Evolutionary conservation across 2,329 filamentous ascomycete genomes (phyloP).

Genomic region (Phaeosphaeria sp.): DNA sequence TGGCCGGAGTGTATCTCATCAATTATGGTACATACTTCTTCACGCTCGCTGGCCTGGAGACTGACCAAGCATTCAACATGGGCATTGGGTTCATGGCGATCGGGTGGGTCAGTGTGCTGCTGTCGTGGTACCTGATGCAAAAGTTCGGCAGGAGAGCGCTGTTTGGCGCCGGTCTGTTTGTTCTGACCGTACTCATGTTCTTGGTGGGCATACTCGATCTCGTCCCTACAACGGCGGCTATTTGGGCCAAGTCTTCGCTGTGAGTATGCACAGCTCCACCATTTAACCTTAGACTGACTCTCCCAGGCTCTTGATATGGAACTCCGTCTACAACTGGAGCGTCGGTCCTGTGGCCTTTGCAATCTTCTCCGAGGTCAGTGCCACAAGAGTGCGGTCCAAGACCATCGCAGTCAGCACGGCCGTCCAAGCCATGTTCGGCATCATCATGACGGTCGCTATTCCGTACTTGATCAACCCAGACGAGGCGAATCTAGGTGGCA

Average conservation of each 20-base stretch:
- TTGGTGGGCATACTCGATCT: background rate
- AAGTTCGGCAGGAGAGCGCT: background rate
- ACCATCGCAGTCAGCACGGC: background rate
- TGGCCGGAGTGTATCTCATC: constrained; percentile 42
- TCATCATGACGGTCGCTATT: constrained; percentile 41
- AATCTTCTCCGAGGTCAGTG: background rate
- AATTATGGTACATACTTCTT: constrained; percentile 31
- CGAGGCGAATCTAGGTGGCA: constrained; percentile 47
- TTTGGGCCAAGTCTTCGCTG: background rate
- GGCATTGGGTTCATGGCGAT: background rate
- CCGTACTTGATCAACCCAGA: constrained; percentile 53
- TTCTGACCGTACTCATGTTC: background rate
- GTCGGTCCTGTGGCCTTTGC: background rate
- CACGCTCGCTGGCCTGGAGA: background rate
- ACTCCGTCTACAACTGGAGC: background rate
- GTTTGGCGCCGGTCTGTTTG: background rate
- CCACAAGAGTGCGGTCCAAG: background rate
- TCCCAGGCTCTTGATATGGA: background rate
- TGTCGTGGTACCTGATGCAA: background rate
- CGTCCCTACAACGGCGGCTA: background rate
- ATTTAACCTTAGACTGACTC: background rate
- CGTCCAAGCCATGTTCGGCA: background rate
- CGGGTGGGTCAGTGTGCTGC: background rate
- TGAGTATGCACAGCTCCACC: background rate
- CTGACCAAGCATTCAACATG: background rate